phyloP scores from a whole-genome alignment of 202 grass and related monocot genomes.

The Carex arenaria region DNA sequence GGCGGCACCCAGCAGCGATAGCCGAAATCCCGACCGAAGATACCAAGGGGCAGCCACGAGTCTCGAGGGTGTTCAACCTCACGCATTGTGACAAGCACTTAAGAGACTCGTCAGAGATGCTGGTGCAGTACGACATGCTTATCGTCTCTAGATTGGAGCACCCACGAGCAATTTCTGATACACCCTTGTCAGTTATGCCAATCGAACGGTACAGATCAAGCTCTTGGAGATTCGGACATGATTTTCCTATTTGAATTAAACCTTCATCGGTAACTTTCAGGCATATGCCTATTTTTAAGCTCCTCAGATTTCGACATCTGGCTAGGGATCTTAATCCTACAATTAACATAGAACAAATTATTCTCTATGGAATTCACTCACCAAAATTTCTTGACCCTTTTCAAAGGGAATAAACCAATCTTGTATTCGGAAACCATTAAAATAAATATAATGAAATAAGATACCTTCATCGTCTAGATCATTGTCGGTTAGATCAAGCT shows the following conservation, averaged over 20 bases:
- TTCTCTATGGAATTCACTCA: background rate
- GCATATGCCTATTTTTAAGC: conserved; percentile 83
- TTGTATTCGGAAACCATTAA: background rate
- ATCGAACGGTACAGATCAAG: conserved; percentile 81
- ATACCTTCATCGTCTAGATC: conserved; percentile 88
- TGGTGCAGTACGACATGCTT: conserved; percentile 75
- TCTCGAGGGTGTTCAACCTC: conserved; percentile 61
- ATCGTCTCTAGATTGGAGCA: conserved; percentile 62
- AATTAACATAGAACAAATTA: conserved; percentile 11
- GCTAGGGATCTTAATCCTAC: conserved; percentile 62
- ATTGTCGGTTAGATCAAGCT: conserved; percentile 76
- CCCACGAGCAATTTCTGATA: conserved; percentile 48
- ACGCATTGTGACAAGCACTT: conserved; percentile 58
- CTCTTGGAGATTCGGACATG: conserved; percentile 54
- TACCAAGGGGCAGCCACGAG: conserved; percentile 53
- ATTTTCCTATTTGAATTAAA: conserved; percentile 50
- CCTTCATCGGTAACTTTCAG: conserved; percentile 73
- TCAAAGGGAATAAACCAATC: background rate
- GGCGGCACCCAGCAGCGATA: conserved; percentile 47
- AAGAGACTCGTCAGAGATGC: conserved; percentile 55
- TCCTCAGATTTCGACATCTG: conserved; percentile 55
- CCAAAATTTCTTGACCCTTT: background rate
- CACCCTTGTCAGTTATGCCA: conserved; percentile 59
- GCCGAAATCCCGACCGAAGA: conserved; percentile 49
- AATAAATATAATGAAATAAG: conserved; percentile 1